phyloP scores from a whole-genome alignment of 495 filamentous ascomycete species.

The Pyronema omphalodes region DNA sequence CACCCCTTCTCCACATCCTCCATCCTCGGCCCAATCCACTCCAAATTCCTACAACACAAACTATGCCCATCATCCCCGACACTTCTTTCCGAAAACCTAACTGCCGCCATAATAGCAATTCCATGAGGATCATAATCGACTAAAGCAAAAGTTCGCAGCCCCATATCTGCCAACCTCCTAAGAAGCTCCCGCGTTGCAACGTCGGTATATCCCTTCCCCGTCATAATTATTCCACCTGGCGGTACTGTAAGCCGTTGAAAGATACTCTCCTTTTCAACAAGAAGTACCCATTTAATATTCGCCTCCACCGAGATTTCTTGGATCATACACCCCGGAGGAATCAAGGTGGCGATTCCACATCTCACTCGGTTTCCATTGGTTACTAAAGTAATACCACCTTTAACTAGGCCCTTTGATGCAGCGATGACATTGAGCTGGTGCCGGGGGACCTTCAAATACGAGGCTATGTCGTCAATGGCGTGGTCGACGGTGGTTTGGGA shows the following conservation, averaged over 20 bases:
- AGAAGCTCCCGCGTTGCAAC: conserved; percentile 60
- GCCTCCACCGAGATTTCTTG: conserved; percentile 34
- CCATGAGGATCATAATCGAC: conserved; percentile 83
- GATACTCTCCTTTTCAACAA: conserved; percentile 87
- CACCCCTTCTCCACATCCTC: background rate
- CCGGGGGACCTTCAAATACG: conserved; percentile 48
- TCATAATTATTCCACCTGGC: conserved; percentile 23
- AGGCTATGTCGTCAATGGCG: conserved; percentile 70
- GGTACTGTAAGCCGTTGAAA: conserved; percentile 30
- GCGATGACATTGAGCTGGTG: conserved; percentile 48
- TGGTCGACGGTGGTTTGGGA: conserved; percentile 56
- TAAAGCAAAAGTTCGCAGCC: conserved; percentile 40
- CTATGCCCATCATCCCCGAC: conserved; percentile 47
- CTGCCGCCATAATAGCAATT: conserved; percentile 67
- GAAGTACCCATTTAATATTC: conserved; percentile 50
- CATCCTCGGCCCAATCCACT: conserved; percentile 9
- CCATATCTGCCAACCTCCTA: conserved; percentile 26
- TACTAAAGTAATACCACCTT: conserved; percentile 31
- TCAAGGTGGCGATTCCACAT: conserved; percentile 24
- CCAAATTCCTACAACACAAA: background rate
- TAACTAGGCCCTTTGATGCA: conserved; percentile 54
- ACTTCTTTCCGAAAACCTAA: conserved; percentile 61
- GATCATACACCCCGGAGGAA: conserved; percentile 42
- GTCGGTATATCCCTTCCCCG: conserved; percentile 75
- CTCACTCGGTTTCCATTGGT: conserved; percentile 6